phyloP scores from a whole-genome alignment of 2,329 filamentous ascomycete species.

The Penicillium rolfsii region DNA sequence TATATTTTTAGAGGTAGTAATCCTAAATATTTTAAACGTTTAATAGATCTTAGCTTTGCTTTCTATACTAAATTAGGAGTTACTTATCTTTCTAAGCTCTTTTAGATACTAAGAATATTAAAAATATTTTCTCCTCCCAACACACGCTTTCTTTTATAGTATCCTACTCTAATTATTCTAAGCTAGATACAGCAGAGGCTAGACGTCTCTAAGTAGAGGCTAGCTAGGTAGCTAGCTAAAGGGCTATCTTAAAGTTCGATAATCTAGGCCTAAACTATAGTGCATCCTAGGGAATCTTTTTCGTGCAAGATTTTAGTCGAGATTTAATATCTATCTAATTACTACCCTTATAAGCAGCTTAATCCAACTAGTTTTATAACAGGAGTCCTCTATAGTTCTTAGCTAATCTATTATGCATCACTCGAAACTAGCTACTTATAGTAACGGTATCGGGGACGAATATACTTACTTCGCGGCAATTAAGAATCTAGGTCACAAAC shows the following conservation, averaged over 20 bases:
- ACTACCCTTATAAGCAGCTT: not conserved
- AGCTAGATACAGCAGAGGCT: not conserved
- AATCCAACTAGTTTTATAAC: not conserved
- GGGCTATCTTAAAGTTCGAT: not conserved
- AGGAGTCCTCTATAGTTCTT: not conserved
- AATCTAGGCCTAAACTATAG: not conserved
- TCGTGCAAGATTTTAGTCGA: constrained; percentile 1
- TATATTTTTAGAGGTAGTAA: not conserved
- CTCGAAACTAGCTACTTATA: not conserved
- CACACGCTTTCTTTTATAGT: too few species aligned
- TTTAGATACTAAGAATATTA: not conserved
- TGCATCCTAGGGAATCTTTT: not conserved
- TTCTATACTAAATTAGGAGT: not conserved
- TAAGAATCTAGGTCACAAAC: not conserved
- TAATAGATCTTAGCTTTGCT: not conserved
- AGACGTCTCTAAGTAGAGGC: not conserved
- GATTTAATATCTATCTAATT: not conserved
- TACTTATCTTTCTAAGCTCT: not conserved
- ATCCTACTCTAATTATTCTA: too few species aligned
- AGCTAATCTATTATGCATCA: constrained; percentile 1
- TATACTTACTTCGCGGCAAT: not conserved
- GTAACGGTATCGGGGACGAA: not conserved
- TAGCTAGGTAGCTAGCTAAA: not conserved
- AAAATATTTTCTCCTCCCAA: too few species aligned
- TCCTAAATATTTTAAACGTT: not conserved